Evolutionary conservation across 306 rosid genomes (phyloP).

Genomic region (Albizia julibrissin): DNA sequence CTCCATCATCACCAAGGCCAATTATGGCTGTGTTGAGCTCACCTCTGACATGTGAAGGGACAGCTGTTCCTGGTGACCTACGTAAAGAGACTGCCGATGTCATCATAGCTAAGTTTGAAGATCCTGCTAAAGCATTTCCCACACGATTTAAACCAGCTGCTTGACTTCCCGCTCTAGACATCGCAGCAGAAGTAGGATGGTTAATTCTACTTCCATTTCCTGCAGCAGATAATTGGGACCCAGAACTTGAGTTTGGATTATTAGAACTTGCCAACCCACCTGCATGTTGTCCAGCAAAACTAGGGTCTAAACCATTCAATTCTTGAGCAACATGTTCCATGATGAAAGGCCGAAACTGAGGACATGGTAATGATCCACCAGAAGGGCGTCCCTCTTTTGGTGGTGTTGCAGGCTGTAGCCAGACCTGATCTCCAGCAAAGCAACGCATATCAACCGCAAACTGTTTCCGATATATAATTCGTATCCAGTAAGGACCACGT

Average conservation of each 20-base stretch:
- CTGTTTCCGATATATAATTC: conserved; percentile 89
- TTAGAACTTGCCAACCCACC: conserved; percentile 69
- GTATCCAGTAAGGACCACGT: conserved; percentile 97
- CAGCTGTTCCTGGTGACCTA: conserved; percentile 88
- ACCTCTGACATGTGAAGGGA: conserved; percentile 96
- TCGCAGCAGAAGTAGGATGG: conserved; percentile 68
- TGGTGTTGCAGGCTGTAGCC: conserved; percentile 99
- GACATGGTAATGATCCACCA: conserved; percentile 98
- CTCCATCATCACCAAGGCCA: conserved; percentile 99
- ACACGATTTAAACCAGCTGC: conserved; percentile 70
- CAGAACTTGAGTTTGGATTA: conserved; percentile 68
- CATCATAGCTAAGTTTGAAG: conserved; percentile 77
- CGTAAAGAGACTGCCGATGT: conserved; percentile 66
- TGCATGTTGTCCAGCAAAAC: conserved; percentile 69
- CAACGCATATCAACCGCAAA: conserved; percentile 99
- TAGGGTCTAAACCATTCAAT: conserved; percentile 88
- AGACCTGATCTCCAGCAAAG: conserved; percentile 99
- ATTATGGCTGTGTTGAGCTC: conserved; percentile 97
- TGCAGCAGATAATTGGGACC: conserved; percentile 60
- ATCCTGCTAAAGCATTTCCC: conserved; percentile 78
- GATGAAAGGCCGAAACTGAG: conserved; percentile 97
- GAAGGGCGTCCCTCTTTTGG: conserved; percentile 82
- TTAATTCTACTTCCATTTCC: conserved; percentile 82
- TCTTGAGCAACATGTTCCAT: conserved; percentile 99
- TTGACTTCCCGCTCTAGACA: conserved; percentile 80